A percentile compares a stretch with the other conserved stretches of the same genome.
Evolutionary conservation across 176 grass and related monocot species (phyloP).

Genomic region (Luzula sylvatica): DNA sequence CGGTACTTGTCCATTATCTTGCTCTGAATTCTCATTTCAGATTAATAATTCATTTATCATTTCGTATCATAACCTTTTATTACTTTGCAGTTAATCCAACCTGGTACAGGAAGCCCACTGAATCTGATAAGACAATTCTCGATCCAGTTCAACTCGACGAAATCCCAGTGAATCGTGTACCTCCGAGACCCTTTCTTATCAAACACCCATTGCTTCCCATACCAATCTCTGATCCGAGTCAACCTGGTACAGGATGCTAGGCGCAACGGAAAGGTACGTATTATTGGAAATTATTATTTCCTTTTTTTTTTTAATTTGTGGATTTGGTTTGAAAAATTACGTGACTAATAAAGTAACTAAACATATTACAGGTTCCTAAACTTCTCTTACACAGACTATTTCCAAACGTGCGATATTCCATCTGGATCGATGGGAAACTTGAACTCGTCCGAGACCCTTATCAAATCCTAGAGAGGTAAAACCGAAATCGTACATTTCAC

Average conservation of each 20-base stretch:
- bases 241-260: constrained; percentile 70
- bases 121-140: constrained; percentile 44
- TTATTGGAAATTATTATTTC: no score
- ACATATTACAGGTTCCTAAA: constrained; percentile 68
- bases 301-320: background rate
- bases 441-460: constrained; percentile 85
- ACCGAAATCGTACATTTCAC: no score
- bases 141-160: constrained; percentile 16
- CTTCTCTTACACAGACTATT: constrained; percentile 92
- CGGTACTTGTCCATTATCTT: background rate
- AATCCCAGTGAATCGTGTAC: constrained; percentile 10
- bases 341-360: constrained; percentile 3
- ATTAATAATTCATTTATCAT: no score
- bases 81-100: constrained; percentile 50
- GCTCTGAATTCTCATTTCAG: background rate
- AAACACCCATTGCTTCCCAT: constrained; percentile 3
- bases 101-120: constrained; percentile 33
- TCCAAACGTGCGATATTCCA: constrained; percentile 64
- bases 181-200: constrained; percentile 17
- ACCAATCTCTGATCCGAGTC: constrained; percentile 10
- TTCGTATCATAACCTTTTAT: background rate
- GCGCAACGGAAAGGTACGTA: constrained; percentile 78
- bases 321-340: background rate
- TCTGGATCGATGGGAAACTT: constrained; percentile 99
- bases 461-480: constrained; percentile 88